phyloP scores from a whole-genome alignment of 1,284 basidiomycete genomes.

The Gymnopus androsaceus region DNA sequence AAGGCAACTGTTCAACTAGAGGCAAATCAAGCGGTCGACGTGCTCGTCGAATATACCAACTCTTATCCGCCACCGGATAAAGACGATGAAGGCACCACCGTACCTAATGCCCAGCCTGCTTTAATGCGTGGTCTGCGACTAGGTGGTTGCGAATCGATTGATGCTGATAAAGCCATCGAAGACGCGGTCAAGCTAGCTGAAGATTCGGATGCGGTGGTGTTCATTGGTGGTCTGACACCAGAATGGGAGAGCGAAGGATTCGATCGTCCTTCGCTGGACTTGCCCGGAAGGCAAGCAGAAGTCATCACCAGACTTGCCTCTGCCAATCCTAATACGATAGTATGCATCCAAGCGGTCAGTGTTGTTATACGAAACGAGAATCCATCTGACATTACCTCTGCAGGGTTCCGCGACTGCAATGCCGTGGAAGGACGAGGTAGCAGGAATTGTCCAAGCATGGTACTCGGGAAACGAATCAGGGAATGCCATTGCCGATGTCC shows the following conservation, averaged over 20 bases:
- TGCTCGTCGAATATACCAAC: constrained; percentile 66
- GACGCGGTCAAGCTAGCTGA: constrained; percentile 63
- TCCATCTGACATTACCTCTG: background rate
- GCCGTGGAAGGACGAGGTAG: constrained; percentile 60
- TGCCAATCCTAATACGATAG: constrained; percentile 66
- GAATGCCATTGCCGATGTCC: constrained; percentile 71
- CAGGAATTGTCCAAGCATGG: constrained; percentile 62
- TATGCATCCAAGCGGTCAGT: constrained; percentile 68
- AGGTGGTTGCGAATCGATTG: constrained; percentile 65
- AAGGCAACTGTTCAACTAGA: constrained; percentile 47
- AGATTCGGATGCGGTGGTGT: constrained; percentile 57
- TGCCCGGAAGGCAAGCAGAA: constrained; percentile 66
- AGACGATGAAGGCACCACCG: constrained; percentile 40
- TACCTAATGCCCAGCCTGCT: constrained; percentile 49
- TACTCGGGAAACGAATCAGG: constrained; percentile 79
- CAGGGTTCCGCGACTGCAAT: constrained; percentile 69
- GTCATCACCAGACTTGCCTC: constrained; percentile 57
- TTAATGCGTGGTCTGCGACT: constrained; percentile 72
- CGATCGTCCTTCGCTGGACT: constrained; percentile 56
- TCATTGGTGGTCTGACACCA: constrained; percentile 65
- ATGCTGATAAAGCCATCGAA: constrained; percentile 57
- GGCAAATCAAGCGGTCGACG: constrained; percentile 47
- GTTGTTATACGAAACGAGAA: background rate
- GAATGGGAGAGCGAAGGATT: constrained; percentile 76
- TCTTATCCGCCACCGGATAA: constrained; percentile 50